A percentile compares a stretch with the other conserved stretches of the same genome.
Conservation (phyloP, 2,329 filamentous ascomycete genomes). For the Meredithiella fracta region DNA sequence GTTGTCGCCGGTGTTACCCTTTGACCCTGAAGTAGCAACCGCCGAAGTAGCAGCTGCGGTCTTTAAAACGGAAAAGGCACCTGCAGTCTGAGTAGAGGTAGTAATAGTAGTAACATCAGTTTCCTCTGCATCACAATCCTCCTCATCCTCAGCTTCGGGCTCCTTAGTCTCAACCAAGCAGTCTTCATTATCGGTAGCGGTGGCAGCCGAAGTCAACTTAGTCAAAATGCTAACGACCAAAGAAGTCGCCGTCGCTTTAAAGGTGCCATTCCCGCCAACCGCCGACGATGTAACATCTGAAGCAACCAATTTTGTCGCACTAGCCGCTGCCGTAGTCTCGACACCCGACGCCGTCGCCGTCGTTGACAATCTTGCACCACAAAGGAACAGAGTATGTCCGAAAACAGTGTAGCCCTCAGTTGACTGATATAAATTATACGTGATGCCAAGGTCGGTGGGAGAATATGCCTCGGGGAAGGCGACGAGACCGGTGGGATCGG, state of each 20-base stretch:
- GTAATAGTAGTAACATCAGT: not conserved
- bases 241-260: slow-evolving; percentile 4
- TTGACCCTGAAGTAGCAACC: too few species aligned
- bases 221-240: not conserved
- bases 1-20: too few species aligned
- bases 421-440: slow-evolving; percentile 19
- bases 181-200: not conserved
- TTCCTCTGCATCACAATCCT: not conserved
- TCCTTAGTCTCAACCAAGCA: slow-evolving; percentile 7
- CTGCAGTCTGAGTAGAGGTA: too few species aligned
- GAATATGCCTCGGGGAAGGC: slow-evolving; percentile 20
- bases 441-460: slow-evolving; percentile 19
- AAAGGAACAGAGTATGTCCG: slow-evolving; percentile 18
- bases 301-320: not conserved
- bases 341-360: not conserved
- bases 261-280: not conserved
- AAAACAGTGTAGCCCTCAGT: slow-evolving; percentile 19
- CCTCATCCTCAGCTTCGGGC: not conserved
- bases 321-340: not conserved
- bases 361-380: slow-evolving; percentile 17
- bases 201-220: not conserved
- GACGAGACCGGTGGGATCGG: slow-evolving; percentile 18
- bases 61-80: too few species aligned
- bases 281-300: not conserved
- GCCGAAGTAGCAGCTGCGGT: too few species aligned